A percentile compares a stretch with the other conserved stretches of the same genome.
phyloP scores from a whole-genome alignment of 169 alveolate species.

The Plasmodium fragile region DNA sequence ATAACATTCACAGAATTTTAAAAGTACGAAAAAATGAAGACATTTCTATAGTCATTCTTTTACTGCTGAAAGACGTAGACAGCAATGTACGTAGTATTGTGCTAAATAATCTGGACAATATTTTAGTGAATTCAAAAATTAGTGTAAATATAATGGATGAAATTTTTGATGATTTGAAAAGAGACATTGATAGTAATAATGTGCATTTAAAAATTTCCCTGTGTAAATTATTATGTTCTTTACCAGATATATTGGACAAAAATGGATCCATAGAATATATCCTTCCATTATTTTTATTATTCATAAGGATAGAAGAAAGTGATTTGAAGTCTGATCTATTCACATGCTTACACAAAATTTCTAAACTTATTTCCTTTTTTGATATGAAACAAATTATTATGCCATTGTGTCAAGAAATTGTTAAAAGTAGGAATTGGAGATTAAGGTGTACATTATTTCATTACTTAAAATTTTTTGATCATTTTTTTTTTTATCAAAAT shows the following conservation, averaged over 20 bases:
- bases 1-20: slow-evolving; percentile 51
- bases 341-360: slow-evolving; percentile 69
- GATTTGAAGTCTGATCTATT: slow-evolving; percentile 58
- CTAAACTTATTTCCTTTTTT: slow-evolving; percentile 63
- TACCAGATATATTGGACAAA: slow-evolving; percentile 74
- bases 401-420: slow-evolving; percentile 70
- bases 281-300: slow-evolving; percentile 54
- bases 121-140: slow-evolving; percentile 47
- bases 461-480: slow-evolving; percentile 73
- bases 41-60: slow-evolving; percentile 39
- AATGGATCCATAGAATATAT: slow-evolving; percentile 73
- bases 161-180: slow-evolving; percentile 75
- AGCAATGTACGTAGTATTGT: slow-evolving; percentile 74
- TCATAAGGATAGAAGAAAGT: slow-evolving; percentile 75
- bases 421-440: slow-evolving; percentile 73
- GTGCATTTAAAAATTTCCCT: slow-evolving; percentile 71
- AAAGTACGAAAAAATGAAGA: slow-evolving; percentile 20
- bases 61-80: slow-evolving; percentile 69
- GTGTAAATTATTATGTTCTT: slow-evolving; percentile 61
- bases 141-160: slow-evolving; percentile 54
- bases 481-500: slow-evolving; percentile 69
- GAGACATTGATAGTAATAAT: slow-evolving; percentile 77
- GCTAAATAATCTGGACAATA: slow-evolving; percentile 50
- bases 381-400: slow-evolving; percentile 78
- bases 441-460: slow-evolving; percentile 47